Evolutionary conservation across 345 rosid species (phyloP), one percentile per base, ranked within the genome.

Genomic region (Cardamine chenopodiifolia): DNA sequence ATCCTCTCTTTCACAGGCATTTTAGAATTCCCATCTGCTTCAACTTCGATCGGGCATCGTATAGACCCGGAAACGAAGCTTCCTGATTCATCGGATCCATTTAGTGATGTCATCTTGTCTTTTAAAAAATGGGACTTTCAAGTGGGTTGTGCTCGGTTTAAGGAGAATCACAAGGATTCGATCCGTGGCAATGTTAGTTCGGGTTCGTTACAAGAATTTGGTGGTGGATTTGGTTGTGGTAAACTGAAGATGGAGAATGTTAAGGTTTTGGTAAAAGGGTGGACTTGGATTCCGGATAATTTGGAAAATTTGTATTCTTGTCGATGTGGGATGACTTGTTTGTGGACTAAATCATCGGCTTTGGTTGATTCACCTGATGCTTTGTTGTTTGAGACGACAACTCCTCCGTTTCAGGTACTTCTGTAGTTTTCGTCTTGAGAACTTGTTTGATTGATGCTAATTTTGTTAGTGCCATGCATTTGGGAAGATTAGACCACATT

Each of bases 281-380:
- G 98, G 98, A 94, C 96, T 77, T 94, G 98, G 97, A 79, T 94
- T 82, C 98, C 97, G 5, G 93, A 92, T 81, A 90, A 91, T 86
- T 79, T 94, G 88, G 96, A 91, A 55, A 94, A 88, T 83, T 59
- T 91, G 77, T 94, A 91, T 70, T 80, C 88, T 22, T 94, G 96
- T 81, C 76, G 85, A 6, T 91, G 98, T 68, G 96, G 93, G 62
- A 80, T 90, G 88, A 91, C 86, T 71, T 94, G 98, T 80, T 73
- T 90, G 80, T 94, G 98, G 98, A 90, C 97, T 11, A 94, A 91
- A 85, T 94, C 98, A 64, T n/a, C 89, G 1, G 88, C 87, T 84
- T 87, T 94, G 53, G 88, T 86, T 66, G 96, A 90, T 82, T 81
- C 84, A n/a, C 98, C 97, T 37, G 97, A 91, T 67, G 93, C 93